Conservation (phyloP, 2,329 filamentous ascomycete species). For the Pseudogymnoascus sp. region DNA sequence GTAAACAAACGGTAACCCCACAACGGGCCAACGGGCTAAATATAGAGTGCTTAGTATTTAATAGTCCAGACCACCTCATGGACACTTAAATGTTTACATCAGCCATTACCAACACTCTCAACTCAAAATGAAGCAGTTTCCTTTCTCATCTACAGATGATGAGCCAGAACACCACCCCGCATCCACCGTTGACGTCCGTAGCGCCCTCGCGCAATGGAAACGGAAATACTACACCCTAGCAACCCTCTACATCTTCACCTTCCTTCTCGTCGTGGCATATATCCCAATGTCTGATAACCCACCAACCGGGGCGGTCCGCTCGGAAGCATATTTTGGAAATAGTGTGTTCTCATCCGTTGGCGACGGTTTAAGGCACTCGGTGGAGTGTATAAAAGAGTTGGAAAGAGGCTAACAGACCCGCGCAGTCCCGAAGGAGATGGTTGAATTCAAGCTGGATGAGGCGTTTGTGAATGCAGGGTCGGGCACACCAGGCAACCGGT, state of each 20-base stretch:
- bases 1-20: background rate
- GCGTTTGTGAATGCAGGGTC: background rate
- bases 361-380: background rate
- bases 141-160: background rate
- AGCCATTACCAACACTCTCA: background rate
- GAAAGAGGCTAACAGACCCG: background rate
- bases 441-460: background rate
- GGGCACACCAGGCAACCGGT: background rate
- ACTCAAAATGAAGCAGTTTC: background rate
- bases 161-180: background rate
- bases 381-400: background rate
- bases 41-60: background rate
- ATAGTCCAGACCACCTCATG: background rate
- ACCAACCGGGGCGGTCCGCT: background rate
- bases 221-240: background rate
- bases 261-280: background rate
- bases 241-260: background rate
- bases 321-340: background rate
- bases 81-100: background rate
- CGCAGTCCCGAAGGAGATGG: background rate
- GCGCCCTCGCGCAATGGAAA: background rate
- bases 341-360: background rate
- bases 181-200: background rate
- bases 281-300: background rate
- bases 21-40: background rate